Evolutionary conservation across 163 green algal genomes (phyloP), one percentile per base, ranked within the genome.

Genomic region (Chloromonas sp.): DNA sequence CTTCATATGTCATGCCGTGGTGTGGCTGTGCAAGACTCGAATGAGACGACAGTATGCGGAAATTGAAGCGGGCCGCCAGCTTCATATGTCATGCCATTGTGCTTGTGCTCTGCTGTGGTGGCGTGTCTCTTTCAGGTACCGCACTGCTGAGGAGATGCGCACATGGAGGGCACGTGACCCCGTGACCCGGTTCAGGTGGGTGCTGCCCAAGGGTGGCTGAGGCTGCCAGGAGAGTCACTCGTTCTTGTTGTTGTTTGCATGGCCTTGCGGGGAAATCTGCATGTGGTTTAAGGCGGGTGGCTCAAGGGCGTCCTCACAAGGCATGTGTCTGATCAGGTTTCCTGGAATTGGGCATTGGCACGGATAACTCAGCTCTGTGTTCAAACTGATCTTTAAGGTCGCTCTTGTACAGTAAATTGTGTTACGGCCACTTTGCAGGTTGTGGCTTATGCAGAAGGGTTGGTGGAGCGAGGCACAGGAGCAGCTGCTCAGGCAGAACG

Each of bases 381-480:
- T 36, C 36, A 36, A 36, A 36, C 36, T 36, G 36, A 36, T 36
- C 36, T 36, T 36, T 36, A 36, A 36, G 36, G 36, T 36, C 36
- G 36, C 36, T 36, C 36, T 36, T 36, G 36, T 36, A 36, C 36
- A 36, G 36, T 36, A 36, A 36, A 36, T 36, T 36, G 36, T 36
- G 36, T 36, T 36, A 36, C 36, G 36, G 36, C 36, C 36, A 36
- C 36, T 58, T 3, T 5, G 60, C 58, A 74, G 76, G 71, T 59
- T 92, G 5, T 85, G 85, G 84, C 96, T 78, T 3, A 87, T 36
- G 60, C 15, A 3, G 58, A 89, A 88, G n/a, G 94, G 91, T 14
- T 98, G 94, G 94, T 98, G 92, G 92, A 90, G 95, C 80, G 88
- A 95, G 61, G 88, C 81, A 1, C 79, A 85, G 1, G 95, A 97